A percentile compares a stretch with the other conserved stretches of the same genome.
Conservation (phyloP, 352 stramenopile species). For the Phytopythium aichiense region DNA sequence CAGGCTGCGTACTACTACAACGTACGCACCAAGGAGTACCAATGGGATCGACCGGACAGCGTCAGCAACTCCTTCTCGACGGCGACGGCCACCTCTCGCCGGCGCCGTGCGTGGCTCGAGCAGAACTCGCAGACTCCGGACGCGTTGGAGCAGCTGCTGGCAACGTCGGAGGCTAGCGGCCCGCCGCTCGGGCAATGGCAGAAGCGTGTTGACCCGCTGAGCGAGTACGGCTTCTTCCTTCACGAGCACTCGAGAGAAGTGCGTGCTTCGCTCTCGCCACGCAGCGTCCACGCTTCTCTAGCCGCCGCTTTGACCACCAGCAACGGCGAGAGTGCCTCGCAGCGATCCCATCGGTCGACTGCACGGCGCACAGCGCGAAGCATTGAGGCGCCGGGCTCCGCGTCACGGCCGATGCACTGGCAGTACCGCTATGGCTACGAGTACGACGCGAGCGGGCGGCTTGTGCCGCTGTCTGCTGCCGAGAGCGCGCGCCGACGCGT, state of each 20-base stretch:
- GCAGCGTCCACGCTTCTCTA: slow-evolving; percentile 38
- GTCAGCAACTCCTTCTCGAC: slow-evolving; percentile 31
- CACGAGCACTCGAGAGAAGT: slow-evolving; percentile 42
- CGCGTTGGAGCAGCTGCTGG: slow-evolving; percentile 27
- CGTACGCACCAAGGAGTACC: slow-evolving; percentile 58
- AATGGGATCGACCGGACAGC: slow-evolving; percentile 56
- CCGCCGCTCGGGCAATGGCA: slow-evolving; percentile 55
- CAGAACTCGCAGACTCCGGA: slow-evolving; percentile 33
- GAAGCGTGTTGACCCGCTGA: slow-evolving; percentile 54
- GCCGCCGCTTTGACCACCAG: background rate
- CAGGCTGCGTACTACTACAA: slow-evolving; percentile 78
- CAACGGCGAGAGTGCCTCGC: slow-evolving; percentile 11
- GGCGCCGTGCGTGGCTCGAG: slow-evolving; percentile 40
- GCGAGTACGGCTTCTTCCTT: slow-evolving; percentile 67
- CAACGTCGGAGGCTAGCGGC: slow-evolving; percentile 19
- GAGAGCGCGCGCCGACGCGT: slow-evolving; percentile 30
- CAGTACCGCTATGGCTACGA: slow-evolving; percentile 77
- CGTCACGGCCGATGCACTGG: slow-evolving; percentile 53
- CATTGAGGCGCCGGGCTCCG: slow-evolving; percentile 2
- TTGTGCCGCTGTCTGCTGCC: slow-evolving; percentile 19
- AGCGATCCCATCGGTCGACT: slow-evolving; percentile 19
- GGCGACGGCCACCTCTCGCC: slow-evolving; percentile 36
- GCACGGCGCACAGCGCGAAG: slow-evolving; percentile 22
- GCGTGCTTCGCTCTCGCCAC: slow-evolving; percentile 53
- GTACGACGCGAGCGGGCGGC: slow-evolving; percentile 32